Conservation (phyloP, 179 eudicot species). For the Amaranthus tricolor region DNA sequence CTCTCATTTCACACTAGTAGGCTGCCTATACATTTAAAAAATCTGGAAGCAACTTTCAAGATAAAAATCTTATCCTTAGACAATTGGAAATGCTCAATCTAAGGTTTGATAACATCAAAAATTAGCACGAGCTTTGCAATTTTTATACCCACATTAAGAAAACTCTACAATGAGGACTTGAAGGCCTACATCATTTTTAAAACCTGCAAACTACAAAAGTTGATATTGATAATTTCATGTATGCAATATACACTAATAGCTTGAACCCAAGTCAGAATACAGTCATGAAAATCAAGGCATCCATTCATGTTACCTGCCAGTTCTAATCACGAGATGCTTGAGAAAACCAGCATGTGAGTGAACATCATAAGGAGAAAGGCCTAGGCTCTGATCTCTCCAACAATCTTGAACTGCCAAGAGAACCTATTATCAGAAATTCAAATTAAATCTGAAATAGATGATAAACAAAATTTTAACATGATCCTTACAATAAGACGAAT, state of each 20-base stretch:
- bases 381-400: slow-evolving; percentile 70
- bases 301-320: slow-evolving; percentile 62
- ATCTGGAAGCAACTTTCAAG: background rate
- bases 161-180: background rate
- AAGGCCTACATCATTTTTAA: background rate
- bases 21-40: background rate
- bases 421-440: slow-evolving; percentile 62
- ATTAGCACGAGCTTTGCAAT: background rate
- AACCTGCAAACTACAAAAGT: background rate
- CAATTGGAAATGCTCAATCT: background rate
- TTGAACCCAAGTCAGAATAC: background rate
- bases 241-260: background rate
- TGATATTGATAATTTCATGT: background rate
- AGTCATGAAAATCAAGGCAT: background rate
- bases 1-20: background rate
- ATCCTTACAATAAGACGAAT: slow-evolving; percentile 6
- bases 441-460: slow-evolving; percentile 25
- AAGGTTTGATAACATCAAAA: background rate
- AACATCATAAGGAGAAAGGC: slow-evolving; percentile 75
- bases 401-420: slow-evolving; percentile 84
- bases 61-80: background rate
- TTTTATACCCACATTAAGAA: background rate
- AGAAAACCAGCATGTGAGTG: slow-evolving; percentile 81
- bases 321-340: slow-evolving; percentile 84
- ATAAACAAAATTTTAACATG: slow-evolving; percentile 13